These are phyloP conservation scores for Arthromyces matolae DNA, from an alignment of 768 basidiomycete species.

Conservation along the genomic window DNA sequence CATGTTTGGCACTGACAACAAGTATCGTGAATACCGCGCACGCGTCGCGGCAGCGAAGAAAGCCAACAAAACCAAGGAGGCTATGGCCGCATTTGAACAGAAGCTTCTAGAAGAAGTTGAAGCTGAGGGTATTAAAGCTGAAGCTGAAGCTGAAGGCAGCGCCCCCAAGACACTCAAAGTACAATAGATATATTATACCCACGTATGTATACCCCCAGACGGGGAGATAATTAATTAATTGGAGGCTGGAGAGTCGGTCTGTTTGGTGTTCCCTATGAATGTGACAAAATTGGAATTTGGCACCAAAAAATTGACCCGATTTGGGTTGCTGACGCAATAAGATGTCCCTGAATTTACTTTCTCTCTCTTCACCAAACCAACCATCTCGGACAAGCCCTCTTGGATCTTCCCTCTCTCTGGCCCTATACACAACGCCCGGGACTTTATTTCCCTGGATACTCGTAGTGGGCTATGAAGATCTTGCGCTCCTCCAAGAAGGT, in stretches of 20 bases:
- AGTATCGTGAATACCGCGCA: constrained; percentile 78
- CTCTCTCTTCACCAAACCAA: constrained; percentile 13
- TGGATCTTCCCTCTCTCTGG: constrained; percentile 12
- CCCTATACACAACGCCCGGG: constrained; percentile 10
- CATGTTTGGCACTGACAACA: constrained; percentile 85
- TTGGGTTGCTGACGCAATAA: constrained; percentile 24
- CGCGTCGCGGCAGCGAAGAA: constrained; percentile 62
- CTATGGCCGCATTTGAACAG: constrained; percentile 53
- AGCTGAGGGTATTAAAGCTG: constrained; percentile 66
- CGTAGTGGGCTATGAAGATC: constrained; percentile 80
- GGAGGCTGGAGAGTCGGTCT: too few species aligned
- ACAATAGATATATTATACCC: constrained; percentile 27
- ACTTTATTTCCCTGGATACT: constrained; percentile 31
- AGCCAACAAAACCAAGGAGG: constrained; percentile 48
- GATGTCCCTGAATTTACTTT: constrained; percentile 17
- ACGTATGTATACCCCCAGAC: constrained; percentile 4
- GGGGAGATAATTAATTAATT: neutral
- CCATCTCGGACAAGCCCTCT: constrained; percentile 5
- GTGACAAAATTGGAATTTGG: neutral
- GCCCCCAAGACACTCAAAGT: constrained; percentile 32
- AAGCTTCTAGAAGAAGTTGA: constrained; percentile 68
- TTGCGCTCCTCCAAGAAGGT: constrained; percentile 81
- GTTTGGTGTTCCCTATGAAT: too few species aligned
- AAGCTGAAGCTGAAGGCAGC: constrained; percentile 47
- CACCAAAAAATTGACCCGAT: constrained; percentile 11